These are phyloP conservation scores for Forsythia viridissima DNA, from an alignment of 257 asterid species.

Conservation along the genomic window DNA sequence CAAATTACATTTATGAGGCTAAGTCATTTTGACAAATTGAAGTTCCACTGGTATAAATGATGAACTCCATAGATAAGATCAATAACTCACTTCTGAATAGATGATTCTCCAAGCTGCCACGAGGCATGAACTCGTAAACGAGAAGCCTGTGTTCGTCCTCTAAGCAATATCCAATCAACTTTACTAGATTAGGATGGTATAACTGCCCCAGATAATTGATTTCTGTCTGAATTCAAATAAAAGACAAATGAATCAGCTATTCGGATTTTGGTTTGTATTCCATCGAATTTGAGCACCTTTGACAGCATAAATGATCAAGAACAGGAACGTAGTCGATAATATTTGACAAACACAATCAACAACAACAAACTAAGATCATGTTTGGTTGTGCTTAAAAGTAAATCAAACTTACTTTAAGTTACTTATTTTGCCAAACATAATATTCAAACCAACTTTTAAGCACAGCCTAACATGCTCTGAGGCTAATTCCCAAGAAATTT, in stretches of 20 bases:
- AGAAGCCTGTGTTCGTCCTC: slow-evolving; percentile 73
- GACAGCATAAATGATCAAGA: neutral
- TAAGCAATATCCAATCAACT: slow-evolving; percentile 63
- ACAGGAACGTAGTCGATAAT: neutral
- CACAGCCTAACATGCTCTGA: neutral
- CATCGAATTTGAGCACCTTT: neutral
- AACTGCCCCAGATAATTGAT: slow-evolving; percentile 65
- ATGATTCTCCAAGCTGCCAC: slow-evolving; percentile 78
- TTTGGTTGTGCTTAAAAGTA: neutral
- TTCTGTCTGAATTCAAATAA: slow-evolving; percentile 43
- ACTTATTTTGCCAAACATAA: neutral
- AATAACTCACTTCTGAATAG: slow-evolving; percentile 60
- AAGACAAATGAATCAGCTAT: neutral
- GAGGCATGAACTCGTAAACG: slow-evolving; percentile 77
- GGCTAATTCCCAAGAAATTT: neutral
- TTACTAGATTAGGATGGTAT: slow-evolving; percentile 68
- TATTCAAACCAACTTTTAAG: neutral
- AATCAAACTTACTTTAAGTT: neutral
- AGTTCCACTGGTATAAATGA: neutral
- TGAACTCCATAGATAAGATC: neutral
- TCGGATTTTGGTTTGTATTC: neutral
- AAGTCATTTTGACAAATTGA: neutral
- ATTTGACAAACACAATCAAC: neutral
- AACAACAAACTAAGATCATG: neutral
- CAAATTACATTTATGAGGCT: slow-evolving; percentile 3